Conservation (phyloP, 2,329 filamentous ascomycete species). For the Colletotrichum sp. region DNA sequence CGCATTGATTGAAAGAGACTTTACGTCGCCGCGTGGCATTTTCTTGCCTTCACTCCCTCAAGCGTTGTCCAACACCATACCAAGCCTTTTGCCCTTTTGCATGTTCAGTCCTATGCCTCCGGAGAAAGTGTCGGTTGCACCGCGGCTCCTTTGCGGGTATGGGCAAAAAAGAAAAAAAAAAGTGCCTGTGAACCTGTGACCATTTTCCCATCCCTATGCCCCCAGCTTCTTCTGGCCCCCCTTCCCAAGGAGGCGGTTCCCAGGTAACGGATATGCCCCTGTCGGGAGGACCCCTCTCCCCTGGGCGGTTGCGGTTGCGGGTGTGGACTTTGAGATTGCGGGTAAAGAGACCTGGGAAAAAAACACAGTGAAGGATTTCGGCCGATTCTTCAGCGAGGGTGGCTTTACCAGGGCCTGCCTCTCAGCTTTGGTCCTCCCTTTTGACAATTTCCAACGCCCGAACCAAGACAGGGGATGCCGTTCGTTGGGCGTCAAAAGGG, state of each 20-base stretch:
- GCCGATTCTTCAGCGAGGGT: constrained; percentile 2
- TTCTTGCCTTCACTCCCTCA: neutral
- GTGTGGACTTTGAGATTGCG: neutral
- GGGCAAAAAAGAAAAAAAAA: neutral
- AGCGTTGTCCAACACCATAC: neutral
- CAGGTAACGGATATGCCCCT: neutral
- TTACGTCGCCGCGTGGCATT: neutral
- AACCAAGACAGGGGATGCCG: neutral
- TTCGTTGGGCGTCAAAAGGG: neutral
- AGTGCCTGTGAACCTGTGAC: neutral
- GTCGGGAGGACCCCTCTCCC: neutral
- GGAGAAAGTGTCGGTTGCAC: constrained; percentile 14
- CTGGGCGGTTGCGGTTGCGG: neutral
- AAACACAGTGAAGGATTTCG: neutral
- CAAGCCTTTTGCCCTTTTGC: neutral
- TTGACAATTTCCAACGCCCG: neutral
- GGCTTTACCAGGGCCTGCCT: neutral
- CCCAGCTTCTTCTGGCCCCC: neutral
- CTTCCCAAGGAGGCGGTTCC: neutral
- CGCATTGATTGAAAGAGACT: neutral
- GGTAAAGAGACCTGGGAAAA: neutral
- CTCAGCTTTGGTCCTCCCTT: neutral
- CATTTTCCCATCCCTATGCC: neutral
- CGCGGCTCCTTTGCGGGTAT: constrained; percentile 12
- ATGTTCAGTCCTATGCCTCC: neutral